Evolutionary conservation across 2,329 filamentous ascomycete species (phyloP).

Genomic region (Aspergillus bombycis): DNA sequence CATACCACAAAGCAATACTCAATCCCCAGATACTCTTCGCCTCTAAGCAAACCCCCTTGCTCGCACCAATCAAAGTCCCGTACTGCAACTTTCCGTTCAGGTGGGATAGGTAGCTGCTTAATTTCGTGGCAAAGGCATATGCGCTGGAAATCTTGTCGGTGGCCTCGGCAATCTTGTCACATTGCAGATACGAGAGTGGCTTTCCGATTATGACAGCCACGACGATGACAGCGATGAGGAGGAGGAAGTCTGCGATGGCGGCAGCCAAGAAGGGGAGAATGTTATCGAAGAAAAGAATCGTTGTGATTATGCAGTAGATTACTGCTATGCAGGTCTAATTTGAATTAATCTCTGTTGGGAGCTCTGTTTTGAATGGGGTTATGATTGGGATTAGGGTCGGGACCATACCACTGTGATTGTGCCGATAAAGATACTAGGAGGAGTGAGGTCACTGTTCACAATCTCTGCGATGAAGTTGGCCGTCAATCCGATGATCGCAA

Average conservation of each 20-base stretch:
- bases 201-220: slow-evolving; percentile 77
- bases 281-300: slow-evolving; percentile 78
- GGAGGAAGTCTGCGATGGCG: slow-evolving; percentile 65
- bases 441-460: slow-evolving; percentile 64
- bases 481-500: slow-evolving; percentile 77
- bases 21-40: slow-evolving; percentile 88
- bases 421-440: slow-evolving; percentile 74
- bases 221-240: slow-evolving; percentile 77
- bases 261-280: slow-evolving; percentile 75
- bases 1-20: slow-evolving; percentile 73
- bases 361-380: not conserved
- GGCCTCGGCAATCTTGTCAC: slow-evolving; percentile 58
- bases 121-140: slow-evolving; percentile 57
- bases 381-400: not conserved
- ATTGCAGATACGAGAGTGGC: slow-evolving; percentile 78
- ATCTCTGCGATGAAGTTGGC: slow-evolving; percentile 82
- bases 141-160: slow-evolving; percentile 52
- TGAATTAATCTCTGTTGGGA: slow-evolving; percentile 13
- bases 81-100: slow-evolving; percentile 56
- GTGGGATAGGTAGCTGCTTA: slow-evolving; percentile 56
- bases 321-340: slow-evolving; percentile 73
- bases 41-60: slow-evolving; percentile 72
- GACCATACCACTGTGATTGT: slow-evolving; percentile 76
- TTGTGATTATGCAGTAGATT: slow-evolving; percentile 77
- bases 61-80: slow-evolving; percentile 61